Percentiles rank a stretch among this genome's conserved stretches.
Evolutionary conservation across 345 rosid genomes (phyloP).

Genomic region (Acer negundo): DNA sequence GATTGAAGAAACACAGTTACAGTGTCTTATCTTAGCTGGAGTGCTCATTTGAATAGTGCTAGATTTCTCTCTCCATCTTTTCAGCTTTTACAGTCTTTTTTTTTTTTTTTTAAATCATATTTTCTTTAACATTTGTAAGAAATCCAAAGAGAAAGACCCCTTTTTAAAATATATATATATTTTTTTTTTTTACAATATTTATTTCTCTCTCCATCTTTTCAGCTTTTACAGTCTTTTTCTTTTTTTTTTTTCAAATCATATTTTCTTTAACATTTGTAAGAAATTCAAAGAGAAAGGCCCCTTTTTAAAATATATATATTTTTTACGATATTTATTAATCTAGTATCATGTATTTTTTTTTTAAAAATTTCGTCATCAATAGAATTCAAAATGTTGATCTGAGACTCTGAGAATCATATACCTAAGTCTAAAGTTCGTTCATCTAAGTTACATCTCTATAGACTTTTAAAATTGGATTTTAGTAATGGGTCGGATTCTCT

Average conservation of each 20-base stretch:
- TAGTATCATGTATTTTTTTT: too few relatives aligned
- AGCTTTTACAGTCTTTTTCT: not conserved
- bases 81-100: slow-evolving; percentile 8
- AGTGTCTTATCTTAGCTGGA: slow-evolving; percentile 19
- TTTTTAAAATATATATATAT: not conserved
- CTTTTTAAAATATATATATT: too few relatives aligned
- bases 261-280: not conserved
- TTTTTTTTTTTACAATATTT: not conserved
- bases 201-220: not conserved
- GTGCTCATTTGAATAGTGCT: not conserved
- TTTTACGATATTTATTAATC: too few relatives aligned
- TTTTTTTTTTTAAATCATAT: too few relatives aligned
- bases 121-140: not conserved
- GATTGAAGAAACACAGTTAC: slow-evolving; percentile 7
- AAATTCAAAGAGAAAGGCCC: not conserved
- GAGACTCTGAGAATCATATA: accelerated
- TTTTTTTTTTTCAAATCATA: too few relatives aligned
- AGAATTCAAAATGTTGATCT: too few relatives aligned
- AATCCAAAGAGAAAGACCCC: not conserved
- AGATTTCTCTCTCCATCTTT: not conserved
- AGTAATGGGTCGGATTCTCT: not conserved
- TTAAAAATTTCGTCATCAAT: too few relatives aligned
- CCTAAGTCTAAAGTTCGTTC: too few relatives aligned
- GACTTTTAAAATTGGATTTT: too few relatives aligned
- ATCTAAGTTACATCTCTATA: too few relatives aligned